Conservation (phyloP, 768 basidiomycete genomes). For the Hebeloma cylindrosporum region DNA sequence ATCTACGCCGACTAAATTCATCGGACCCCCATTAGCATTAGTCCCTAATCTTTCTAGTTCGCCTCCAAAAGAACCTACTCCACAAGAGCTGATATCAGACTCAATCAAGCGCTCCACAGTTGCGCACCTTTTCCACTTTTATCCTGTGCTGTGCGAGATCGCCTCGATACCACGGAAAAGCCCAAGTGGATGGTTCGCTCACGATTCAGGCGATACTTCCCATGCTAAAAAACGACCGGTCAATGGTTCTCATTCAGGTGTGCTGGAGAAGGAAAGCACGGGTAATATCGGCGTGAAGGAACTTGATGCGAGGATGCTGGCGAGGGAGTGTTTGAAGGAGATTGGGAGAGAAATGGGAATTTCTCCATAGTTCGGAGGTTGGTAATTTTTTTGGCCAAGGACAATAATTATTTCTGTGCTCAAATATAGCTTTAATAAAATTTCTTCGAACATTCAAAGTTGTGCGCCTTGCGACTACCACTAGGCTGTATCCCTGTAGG, state of each 20-base stretch:
- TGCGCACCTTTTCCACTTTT: constrained; percentile 90
- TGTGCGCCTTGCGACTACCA: too few species aligned
- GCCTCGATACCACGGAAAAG: constrained; percentile 67
- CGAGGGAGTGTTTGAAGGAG: constrained; percentile 63
- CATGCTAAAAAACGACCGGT: constrained; percentile 8
- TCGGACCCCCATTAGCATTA: neutral
- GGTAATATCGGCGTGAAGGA: constrained; percentile 36
- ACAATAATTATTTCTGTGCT: too few species aligned
- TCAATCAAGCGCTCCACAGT: constrained; percentile 71
- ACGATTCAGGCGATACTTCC: neutral
- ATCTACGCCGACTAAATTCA: neutral
- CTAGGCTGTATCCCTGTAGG: too few species aligned
- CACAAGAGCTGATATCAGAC: constrained; percentile 62
- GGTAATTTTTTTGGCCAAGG: too few species aligned
- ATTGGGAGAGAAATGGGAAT: constrained; percentile 76
- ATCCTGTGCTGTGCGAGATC: constrained; percentile 76
- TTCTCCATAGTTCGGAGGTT: constrained; percentile 19
- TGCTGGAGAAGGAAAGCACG: too few species aligned
- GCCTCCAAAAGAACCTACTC: constrained; percentile 36
- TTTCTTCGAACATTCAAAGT: too few species aligned
- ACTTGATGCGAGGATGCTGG: constrained; percentile 65
- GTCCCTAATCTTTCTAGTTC: constrained; percentile 11
- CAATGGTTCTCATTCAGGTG: too few species aligned
- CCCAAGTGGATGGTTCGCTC: constrained; percentile 59
- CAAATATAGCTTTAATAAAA: too few species aligned